phyloP scores from a whole-genome alignment of 225 moss, liverwort and hornwort species.

The Thuidium tamariscinum region DNA sequence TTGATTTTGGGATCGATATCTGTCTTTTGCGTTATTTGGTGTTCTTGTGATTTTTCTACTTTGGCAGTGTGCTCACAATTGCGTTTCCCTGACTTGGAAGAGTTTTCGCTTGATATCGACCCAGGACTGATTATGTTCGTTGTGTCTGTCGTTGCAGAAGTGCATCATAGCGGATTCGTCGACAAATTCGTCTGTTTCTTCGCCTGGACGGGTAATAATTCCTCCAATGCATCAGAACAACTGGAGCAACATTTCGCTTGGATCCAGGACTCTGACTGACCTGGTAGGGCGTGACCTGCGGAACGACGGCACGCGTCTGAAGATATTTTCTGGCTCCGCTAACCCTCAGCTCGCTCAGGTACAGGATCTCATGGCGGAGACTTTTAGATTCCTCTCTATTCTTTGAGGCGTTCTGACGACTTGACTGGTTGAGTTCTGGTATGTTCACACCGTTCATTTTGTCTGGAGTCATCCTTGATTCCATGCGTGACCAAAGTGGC shows the following conservation, averaged over 20 bases:
- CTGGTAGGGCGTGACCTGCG: constrained; percentile 40
- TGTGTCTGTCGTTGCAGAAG: constrained; percentile 5
- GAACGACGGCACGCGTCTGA: constrained; percentile 51
- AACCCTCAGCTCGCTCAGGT: constrained; percentile 84
- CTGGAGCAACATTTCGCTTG: constrained; percentile 37
- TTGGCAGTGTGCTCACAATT: background rate
- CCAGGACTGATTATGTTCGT: background rate
- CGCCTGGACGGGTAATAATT: constrained; percentile 52
- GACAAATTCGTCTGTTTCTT: constrained; percentile 36
- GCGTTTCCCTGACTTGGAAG: background rate
- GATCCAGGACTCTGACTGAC: constrained; percentile 42
- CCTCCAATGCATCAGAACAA: constrained; percentile 49
- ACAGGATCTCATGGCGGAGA: background rate
- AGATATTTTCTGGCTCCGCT: constrained; percentile 90
- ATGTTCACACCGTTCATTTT: background rate
- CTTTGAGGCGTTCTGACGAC: background rate
- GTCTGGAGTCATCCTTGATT: background rate
- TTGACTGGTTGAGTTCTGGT: background rate
- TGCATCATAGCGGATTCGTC: constrained; percentile 33
- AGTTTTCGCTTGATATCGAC: background rate
- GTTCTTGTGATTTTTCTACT: background rate
- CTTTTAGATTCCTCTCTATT: background rate
- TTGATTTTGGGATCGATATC: background rate
- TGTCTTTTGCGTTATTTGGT: background rate
- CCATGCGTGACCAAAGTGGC: background rate